Conservation (phyloP, 1,139 yeast genomes). For the Hansenula anomala region DNA sequence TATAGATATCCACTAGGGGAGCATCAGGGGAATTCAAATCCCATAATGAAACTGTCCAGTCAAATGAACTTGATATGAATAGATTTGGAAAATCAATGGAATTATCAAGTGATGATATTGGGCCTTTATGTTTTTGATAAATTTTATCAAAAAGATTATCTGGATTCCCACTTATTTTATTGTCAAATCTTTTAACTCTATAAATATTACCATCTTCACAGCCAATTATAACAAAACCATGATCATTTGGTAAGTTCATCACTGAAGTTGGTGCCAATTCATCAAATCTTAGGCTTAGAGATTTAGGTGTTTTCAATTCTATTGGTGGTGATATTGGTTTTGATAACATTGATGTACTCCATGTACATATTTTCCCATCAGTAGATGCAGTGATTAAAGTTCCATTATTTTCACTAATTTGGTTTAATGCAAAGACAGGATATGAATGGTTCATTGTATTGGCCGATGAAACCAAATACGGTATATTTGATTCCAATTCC, state of each 20-base stretch:
- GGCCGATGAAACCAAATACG: slow-evolving; percentile 28
- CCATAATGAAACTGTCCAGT: slow-evolving; percentile 21
- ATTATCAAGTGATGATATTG: slow-evolving; percentile 12
- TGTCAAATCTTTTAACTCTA: slow-evolving; percentile 33
- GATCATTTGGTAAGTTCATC: slow-evolving; percentile 27
- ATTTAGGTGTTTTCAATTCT: slow-evolving; percentile 24
- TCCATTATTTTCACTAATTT: slow-evolving; percentile 29
- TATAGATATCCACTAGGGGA: slow-evolving; percentile 17
- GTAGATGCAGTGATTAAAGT: slow-evolving; percentile 35
- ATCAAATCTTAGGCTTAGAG: slow-evolving; percentile 25
- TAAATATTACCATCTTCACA: slow-evolving; percentile 45
- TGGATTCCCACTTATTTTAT: slow-evolving; percentile 21
- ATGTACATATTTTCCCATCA: slow-evolving; percentile 42
- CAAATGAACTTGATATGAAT: slow-evolving; percentile 18
- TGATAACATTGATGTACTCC: slow-evolving; percentile 42
- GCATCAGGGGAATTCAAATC: slow-evolving; percentile 10
- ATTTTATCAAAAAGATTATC: slow-evolving; percentile 22
- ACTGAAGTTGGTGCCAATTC: slow-evolving; percentile 35
- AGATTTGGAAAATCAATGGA: slow-evolving; percentile 12
- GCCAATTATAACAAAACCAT: slow-evolving; percentile 37
- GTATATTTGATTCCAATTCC: slow-evolving; percentile 20
- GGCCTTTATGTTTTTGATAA: slow-evolving; percentile 14
- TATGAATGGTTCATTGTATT: slow-evolving; percentile 34
- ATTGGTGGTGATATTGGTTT: slow-evolving; percentile 31
- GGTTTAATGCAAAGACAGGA: slow-evolving; percentile 34